Base-by-base conservation (phyloP, 1,284 basidiomycete species). In the Moniliophthora roreri region DNA sequence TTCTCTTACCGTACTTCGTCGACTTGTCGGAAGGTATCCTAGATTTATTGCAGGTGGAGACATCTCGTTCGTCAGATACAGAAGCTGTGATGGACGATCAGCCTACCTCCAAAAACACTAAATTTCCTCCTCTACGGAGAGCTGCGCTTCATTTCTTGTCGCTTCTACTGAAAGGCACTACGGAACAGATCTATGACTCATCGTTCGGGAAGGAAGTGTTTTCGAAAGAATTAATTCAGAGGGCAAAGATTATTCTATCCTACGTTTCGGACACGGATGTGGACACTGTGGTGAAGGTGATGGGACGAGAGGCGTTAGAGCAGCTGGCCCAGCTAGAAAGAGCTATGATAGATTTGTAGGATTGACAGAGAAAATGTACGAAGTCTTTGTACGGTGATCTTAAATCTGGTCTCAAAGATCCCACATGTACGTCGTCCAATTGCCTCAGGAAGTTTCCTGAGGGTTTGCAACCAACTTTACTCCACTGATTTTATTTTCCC, bases 91-190 rank as follows among this genome's bases (percentile, higher is more conserved):
- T 80, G 69, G 84, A 86, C 68, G 66, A 66, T 24, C 71, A 82
- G 34, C 87, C 84, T 11, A 80, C 77, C 9, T 77, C 76, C 1
- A 71, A 72, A 7, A 75, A 87, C 63, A 62, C 86, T 0, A 91
- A 86, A 63, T 80, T 91, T 42, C 90, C 94, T 0, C 80, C 91
- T 0, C 73, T 96, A 6, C 82, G 93, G 28, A 84, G 94, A 34
- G 86, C 91, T 1, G 92, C 91, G 0, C 66, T 95, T 32, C 85
- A 93, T 61, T 87, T 95, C 66, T 75, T 95, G 35, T 77, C 83
- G 1, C 67, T 86, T 18, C 73, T 93, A 35, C 67, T 91, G 20
- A 76, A 78, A 16, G 77, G 82, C 42, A 75, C 75, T 28, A 82
- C 73, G 0, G 67, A 66, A 23, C 74, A 78, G 18, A 63, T 76